These are phyloP conservation scores for Allomyces macrogynus DNA, from an alignment of 192 early-diverging fungal genomes.

Conservation along the genomic window DNA sequence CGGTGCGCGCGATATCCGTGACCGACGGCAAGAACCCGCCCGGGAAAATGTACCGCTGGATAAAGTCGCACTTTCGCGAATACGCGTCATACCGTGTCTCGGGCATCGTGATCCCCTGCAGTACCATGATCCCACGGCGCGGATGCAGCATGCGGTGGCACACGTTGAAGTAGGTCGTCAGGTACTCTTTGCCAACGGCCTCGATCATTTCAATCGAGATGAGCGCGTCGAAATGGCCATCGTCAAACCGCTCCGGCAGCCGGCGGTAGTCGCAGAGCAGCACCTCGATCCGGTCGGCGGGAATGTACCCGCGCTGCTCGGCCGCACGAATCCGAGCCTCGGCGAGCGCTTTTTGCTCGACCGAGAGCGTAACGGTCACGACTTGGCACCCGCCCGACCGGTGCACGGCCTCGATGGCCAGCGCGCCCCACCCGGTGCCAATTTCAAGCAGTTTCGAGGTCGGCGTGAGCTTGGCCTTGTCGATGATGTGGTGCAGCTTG, in stretches of 20 bases:
- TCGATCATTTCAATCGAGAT: constrained; percentile 55
- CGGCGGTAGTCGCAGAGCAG: constrained; percentile 47
- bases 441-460: constrained; percentile 46
- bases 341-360: constrained; percentile 41
- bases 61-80: constrained; percentile 35
- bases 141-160: constrained; percentile 34
- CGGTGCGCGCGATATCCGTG: constrained; percentile 27
- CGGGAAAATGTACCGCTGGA: constrained; percentile 57
- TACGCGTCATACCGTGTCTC: constrained; percentile 41
- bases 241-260: constrained; percentile 14
- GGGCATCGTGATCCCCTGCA: constrained; percentile 52
- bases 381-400: constrained; percentile 29
- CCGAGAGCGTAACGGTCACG: constrained; percentile 38
- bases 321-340: constrained; percentile 37
- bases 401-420: constrained; percentile 41
- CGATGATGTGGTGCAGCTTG: constrained; percentile 38
- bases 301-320: constrained; percentile 8
- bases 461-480: constrained; percentile 23
- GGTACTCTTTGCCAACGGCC: constrained; percentile 48
- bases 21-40: constrained; percentile 51
- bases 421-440: constrained; percentile 52
- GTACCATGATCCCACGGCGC: constrained; percentile 25
- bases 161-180: constrained; percentile 37
- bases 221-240: constrained; percentile 44
- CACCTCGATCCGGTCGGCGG: constrained; percentile 27